A percentile compares a stretch with the other conserved stretches of the same genome.
phyloP scores from a whole-genome alignment of 768 basidiomycete genomes.

The Lentinula guzmanii region DNA sequence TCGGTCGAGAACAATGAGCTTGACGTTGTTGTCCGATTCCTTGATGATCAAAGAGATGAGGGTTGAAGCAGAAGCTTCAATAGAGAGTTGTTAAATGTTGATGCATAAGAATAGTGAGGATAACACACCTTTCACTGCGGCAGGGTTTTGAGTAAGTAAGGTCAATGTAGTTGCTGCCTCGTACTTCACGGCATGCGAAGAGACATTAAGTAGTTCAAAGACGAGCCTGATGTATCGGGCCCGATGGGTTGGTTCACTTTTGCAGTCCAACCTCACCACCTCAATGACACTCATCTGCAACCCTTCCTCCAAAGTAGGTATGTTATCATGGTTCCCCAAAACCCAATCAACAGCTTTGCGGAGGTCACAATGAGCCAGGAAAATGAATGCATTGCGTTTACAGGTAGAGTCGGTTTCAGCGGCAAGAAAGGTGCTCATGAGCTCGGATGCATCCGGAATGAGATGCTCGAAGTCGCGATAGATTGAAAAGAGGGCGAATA shows the following conservation, averaged over 20 bases:
- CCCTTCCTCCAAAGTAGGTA: slow-evolving; percentile 79
- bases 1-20: slow-evolving; percentile 92
- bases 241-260: slow-evolving; percentile 74
- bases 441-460: slow-evolving; percentile 93
- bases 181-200: slow-evolving; percentile 93
- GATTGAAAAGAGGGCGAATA: slow-evolving; percentile 93
- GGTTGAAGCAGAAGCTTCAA: slow-evolving; percentile 77
- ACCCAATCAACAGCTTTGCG: slow-evolving; percentile 91
- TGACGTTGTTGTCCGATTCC: slow-evolving; percentile 99
- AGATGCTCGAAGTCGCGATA: slow-evolving; percentile 92
- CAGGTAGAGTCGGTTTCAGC: slow-evolving; percentile 96
- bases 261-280: slow-evolving; percentile 85
- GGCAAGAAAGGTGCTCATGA: slow-evolving; percentile 92
- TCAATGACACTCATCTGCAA: slow-evolving; percentile 97
- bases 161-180: slow-evolving; percentile 96
- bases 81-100: not conserved
- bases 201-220: slow-evolving; percentile 84
- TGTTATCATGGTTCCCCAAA: slow-evolving; percentile 76
- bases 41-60: slow-evolving; percentile 88
- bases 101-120: not conserved
- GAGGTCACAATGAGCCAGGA: slow-evolving; percentile 82
- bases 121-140: slow-evolving; percentile 82
- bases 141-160: slow-evolving; percentile 89
- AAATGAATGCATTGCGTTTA: slow-evolving; percentile 96
- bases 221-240: slow-evolving; percentile 95